Evolutionary conservation across 805 yeast species (phyloP).

Genomic region (Cyberlindnera maritima): DNA sequence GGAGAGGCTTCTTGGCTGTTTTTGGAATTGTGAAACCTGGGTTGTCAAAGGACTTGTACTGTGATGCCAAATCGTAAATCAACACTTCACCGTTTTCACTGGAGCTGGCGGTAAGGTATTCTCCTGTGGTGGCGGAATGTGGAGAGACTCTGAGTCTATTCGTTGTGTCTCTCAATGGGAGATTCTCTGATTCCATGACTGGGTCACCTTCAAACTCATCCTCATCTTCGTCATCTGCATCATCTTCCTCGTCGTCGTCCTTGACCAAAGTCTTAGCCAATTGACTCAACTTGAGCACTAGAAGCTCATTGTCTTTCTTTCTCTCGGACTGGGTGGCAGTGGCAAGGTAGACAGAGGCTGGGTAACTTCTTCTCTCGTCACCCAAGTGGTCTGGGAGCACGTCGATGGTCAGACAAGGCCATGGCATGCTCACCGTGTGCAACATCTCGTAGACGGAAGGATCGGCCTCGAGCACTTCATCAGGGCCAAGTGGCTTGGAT

Average conservation of each 20-base stretch:
- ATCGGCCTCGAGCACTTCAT: constrained; percentile 95
- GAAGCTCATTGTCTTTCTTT: constrained; percentile 83
- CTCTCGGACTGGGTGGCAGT: constrained; percentile 93
- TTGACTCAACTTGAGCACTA: constrained; percentile 78
- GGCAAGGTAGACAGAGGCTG: constrained; percentile 80
- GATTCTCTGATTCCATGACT: constrained; percentile 77
- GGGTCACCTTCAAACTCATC: constrained; percentile 78
- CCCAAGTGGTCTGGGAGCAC: constrained; percentile 85
- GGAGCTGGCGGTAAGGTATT: constrained; percentile 84
- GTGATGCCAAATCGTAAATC: constrained; percentile 79
- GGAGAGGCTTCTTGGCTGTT: constrained; percentile 70
- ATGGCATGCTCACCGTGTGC: constrained; percentile 88
- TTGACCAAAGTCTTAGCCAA: constrained; percentile 83
- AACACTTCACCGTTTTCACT: constrained; percentile 87
- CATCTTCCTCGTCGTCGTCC: constrained; percentile 68
- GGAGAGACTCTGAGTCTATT: constrained; percentile 88
- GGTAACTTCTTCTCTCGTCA: constrained; percentile 82
- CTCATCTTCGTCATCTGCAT: constrained; percentile 68
- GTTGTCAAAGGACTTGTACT: constrained; percentile 76
- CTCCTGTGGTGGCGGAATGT: constrained; percentile 67
- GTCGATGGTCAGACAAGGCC: constrained; percentile 96
- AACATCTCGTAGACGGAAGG: constrained; percentile 95
- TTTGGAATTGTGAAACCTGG: constrained; percentile 87
- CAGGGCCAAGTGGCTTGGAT: constrained; percentile 89
- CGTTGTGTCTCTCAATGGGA: constrained; percentile 78